Conservation (phyloP, 2,329 filamentous ascomycete genomes). For the Xylaria sp. region DNA sequence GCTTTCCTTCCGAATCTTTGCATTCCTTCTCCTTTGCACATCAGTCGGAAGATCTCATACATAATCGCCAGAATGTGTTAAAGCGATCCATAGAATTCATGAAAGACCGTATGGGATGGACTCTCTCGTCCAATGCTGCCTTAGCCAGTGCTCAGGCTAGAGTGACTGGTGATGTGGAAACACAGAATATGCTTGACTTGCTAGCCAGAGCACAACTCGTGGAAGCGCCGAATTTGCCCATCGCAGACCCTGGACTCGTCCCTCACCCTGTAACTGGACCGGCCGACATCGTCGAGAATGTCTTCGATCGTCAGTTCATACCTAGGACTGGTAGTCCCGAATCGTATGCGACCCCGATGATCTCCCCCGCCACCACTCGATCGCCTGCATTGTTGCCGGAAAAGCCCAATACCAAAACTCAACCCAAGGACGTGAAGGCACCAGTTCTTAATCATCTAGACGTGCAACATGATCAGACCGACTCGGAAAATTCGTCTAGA, state of each 20-base stretch:
- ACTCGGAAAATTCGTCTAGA: slow-evolving; percentile 63
- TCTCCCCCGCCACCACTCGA: slow-evolving; percentile 50
- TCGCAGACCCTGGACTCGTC: slow-evolving; percentile 56
- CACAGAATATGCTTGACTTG: slow-evolving; percentile 91
- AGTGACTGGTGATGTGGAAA: slow-evolving; percentile 82
- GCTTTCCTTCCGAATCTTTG: slow-evolving; percentile 94
- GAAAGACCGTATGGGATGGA: slow-evolving; percentile 89
- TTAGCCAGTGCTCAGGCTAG: slow-evolving; percentile 87
- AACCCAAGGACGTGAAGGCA: slow-evolving; percentile 24
- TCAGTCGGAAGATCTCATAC: slow-evolving; percentile 90
- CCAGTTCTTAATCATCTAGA: slow-evolving; percentile 36
- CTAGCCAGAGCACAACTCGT: slow-evolving; percentile 84
- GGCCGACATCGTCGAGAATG: slow-evolving; percentile 76
- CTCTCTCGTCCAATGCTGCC: slow-evolving; percentile 74
- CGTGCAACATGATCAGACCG: slow-evolving; percentile 43
- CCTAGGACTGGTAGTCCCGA: slow-evolving; percentile 65
- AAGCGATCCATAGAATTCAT: slow-evolving; percentile 97
- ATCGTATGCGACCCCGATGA: slow-evolving; percentile 51
- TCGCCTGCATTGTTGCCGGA: slow-evolving; percentile 36
- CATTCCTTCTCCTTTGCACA: slow-evolving; percentile 99
- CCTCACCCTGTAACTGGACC: slow-evolving; percentile 83
- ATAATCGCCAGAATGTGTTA: slow-evolving; percentile 90
- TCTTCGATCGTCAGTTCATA: slow-evolving; percentile 86
- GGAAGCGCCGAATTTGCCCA: slow-evolving; percentile 71
- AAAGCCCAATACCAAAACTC: slow-evolving; percentile 14